Evolutionary conservation across 805 yeast genomes (phyloP), one percentile per base, ranked within the genome.

Genomic region (Suhomyces faveliae): DNA sequence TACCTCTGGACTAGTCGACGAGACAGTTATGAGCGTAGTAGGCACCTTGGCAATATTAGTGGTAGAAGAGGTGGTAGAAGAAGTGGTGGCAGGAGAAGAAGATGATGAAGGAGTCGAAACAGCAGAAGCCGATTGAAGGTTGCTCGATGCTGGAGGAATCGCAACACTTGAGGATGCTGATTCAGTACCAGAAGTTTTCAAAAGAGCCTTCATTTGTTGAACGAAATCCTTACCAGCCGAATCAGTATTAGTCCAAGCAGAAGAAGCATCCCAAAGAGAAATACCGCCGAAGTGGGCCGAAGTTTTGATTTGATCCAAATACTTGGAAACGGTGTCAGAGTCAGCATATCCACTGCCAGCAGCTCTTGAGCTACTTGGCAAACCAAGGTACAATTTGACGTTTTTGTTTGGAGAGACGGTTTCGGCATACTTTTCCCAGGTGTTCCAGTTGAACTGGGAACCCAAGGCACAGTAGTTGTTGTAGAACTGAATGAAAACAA

Each of bases 401-500:
- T 88, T 68, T 46, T 72, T 69, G 71, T 90, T 90, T 54, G 86
- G 85, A 29, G 91, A 76, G 22, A 74, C 58, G 43, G 64, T 68
- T 15, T 69, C 52, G 21, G 92, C 94, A 61, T 64, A 88, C 27
- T 75, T 63, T 25, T 75, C 72, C 96, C 96, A 89, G 23, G 87
- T 78, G 52, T 83, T 85, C 72, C 74, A 77, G 66, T 77, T 77
- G 76, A 89, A 90, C 12, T n/a, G 22, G 22, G 43, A 15, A 24
- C 53, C 53, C 47, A 83, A 71, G 41, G 78, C 68, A 67, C 96
- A 87, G 61, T 84, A 76, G 70, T 90, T 90, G 79, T 90, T 90
- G 77, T 89, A 90, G 70, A 90, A 90, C 70, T 89, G 96, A 54
- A 91, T 77, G 62, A 87, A 89, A 4, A 89, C 86, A 64, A 82